These are phyloP conservation scores for Heritiera fomes DNA, from an alignment of 345 rosid species.

Conservation along the genomic window DNA sequence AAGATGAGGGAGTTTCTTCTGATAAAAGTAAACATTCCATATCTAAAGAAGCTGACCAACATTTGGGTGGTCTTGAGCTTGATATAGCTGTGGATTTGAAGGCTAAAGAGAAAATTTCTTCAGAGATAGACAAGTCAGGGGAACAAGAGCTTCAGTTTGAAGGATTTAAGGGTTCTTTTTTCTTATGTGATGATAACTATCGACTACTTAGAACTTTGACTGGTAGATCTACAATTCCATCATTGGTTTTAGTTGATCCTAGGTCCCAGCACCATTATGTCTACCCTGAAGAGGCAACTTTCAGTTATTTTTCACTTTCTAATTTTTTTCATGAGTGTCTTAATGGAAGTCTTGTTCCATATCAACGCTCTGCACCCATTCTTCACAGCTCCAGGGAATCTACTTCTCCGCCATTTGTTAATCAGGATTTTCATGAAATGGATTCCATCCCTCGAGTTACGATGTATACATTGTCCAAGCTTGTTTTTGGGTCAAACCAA, in stretches of 20 bases:
- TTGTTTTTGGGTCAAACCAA: conserved; percentile 58
- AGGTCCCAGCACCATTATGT: conserved; percentile 65
- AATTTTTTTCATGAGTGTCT: conserved; percentile 59
- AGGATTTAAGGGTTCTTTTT: conserved; percentile 64
- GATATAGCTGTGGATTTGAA: conserved; percentile 26
- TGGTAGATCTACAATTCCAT: conserved; percentile 71
- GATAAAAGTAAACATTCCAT: conserved; percentile 32
- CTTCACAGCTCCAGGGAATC: conserved; percentile 47
- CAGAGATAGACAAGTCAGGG: conserved; percentile 32
- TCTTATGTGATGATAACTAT: conserved; percentile 77
- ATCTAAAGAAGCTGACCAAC: conserved; percentile 36
- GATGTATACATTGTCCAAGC: conserved; percentile 50
- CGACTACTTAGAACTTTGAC: conserved; percentile 61
- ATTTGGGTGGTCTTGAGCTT: conserved; percentile 29
- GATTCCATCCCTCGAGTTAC: conserved; percentile 74
- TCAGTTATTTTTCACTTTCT: conserved; percentile 49
- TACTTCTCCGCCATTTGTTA: conserved; percentile 72
- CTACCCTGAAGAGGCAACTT: conserved; percentile 34
- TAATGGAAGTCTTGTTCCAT: conserved; percentile 65
- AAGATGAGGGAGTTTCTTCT: conserved; percentile 34
- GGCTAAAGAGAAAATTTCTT: conserved; percentile 34
- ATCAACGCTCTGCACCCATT: conserved; percentile 54
- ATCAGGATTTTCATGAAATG: conserved; percentile 75
- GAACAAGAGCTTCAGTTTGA: conserved; percentile 40
- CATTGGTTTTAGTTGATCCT: conserved; percentile 74